Conservation (phyloP, 306 rosid species). For the Vigna mungo region DNA sequence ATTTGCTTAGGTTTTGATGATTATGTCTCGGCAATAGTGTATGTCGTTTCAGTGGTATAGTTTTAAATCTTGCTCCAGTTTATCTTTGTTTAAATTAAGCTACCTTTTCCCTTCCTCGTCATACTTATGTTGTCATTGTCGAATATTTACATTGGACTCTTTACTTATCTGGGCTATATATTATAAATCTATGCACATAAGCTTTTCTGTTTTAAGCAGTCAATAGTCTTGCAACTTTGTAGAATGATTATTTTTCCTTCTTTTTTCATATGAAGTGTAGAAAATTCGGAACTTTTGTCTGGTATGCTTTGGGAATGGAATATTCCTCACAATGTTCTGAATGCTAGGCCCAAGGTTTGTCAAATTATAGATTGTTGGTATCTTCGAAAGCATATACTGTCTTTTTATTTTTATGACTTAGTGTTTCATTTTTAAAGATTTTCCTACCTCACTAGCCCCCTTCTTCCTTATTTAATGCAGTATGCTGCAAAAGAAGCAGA, state of each 20-base stretch:
- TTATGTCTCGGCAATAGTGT: conserved; percentile 23
- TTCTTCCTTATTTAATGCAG: conserved; percentile 49
- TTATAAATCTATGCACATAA: conserved; percentile 25
- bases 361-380: conserved; percentile 34
- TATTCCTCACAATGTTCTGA: conserved; percentile 92
- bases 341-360: conserved; percentile 95
- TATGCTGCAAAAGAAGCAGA: conserved; percentile 98
- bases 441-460: conserved; percentile 20
- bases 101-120: conserved; percentile 5
- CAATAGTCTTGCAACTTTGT: conserved; percentile 25
- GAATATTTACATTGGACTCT: conserved; percentile 30
- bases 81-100: conserved; percentile 13
- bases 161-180: conserved; percentile 14
- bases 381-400: conserved; percentile 34
- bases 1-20: neutral
- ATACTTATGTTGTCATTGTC: conserved; percentile 5
- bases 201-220: conserved; percentile 24
- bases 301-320: conserved; percentile 78
- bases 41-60: neutral
- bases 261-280: conserved; percentile 73
- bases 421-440: conserved; percentile 11
- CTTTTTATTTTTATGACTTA: conserved; percentile 31
- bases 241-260: conserved; percentile 39
- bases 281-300: conserved; percentile 88
- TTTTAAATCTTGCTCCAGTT: neutral